Evolutionary conservation across 1,284 basidiomycete species (phyloP), one percentile per base, ranked within the genome.

Genomic region (Rhodotorula glutinis): DNA sequence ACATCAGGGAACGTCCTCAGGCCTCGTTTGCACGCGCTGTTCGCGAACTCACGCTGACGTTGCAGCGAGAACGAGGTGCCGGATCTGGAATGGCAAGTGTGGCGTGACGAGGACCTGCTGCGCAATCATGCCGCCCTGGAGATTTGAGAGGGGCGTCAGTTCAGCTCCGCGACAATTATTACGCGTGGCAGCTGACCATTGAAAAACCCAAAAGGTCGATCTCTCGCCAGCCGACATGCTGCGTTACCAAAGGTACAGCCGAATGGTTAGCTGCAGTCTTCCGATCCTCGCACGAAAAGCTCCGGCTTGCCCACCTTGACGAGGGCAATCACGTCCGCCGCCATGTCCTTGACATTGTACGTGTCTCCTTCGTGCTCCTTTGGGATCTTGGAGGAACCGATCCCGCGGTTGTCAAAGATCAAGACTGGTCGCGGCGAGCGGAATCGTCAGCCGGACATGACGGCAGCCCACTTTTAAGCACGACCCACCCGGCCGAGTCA

Each of bases 401-500:
- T 73, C 2, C 68, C 68, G 27, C 71, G 65, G 29, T 73, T 67
- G 51, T 73, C 71, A 46, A 73, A 73, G 14, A 73, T 43, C 13
- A 73, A 40, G 2, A 73, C 71, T 72, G 33, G 56, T 30, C 25
- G 27, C 27, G 13, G 51, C 30, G 33, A 40, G 21, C 2, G 5
- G 25, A 27, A n/a, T 14, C n/a, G 21, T 40, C 9, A 52, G 53
- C 25, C 23, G n/a, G n/a, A n/a, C n/a, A n/a, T n/a, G n/a, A n/a
- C n/a, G n/a, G n/a, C n/a, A n/a, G n/a, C n/a, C n/a, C n/a, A n/a
- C n/a, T n/a, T n/a, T n/a, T n/a, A n/a, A 4, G 25, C 8, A 10
- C 2, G n/a, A 10, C 66, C 16, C 33, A 65, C 71, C 68, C 4
- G 71, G 63, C 17, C 71, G 23, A 16, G n/a, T 38, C 3, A 59